Base-by-base conservation (phyloP, 768 basidiomycete species). In the Auriscalpium microsporum region DNA sequence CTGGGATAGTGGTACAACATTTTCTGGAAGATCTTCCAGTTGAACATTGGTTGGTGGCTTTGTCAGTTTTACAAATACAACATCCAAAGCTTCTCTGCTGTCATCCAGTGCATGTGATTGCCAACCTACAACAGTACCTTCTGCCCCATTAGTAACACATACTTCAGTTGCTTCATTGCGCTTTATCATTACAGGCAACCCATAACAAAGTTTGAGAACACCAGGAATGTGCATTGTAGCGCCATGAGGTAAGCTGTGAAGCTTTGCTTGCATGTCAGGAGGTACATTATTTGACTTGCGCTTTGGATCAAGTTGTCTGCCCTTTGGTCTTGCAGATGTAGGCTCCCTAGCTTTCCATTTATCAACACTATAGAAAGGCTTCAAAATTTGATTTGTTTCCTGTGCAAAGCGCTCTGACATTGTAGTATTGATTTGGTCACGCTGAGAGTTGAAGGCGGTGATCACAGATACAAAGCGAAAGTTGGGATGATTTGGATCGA, bases 381-480 rank as follows among this genome's bases (percentile, higher is more conserved):
- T 23, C 14, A 73, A 48, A 1, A 36, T 9, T 56, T 70, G 71
- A 1, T 53, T 47, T 10, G 57, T 65, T 11, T 74, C 72, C 35
- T 17, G 13, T 1, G 73, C 68, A 67, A 72, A 77, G 10, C 67
- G 56, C 11, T 52, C 9, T n/a, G 53, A 37, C 1, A 71, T 71
- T 1, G 69, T 8, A 8, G 59, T 17, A 61, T 77, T 77, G 0
- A 75, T 65, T 51, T 62, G 55, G 59, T 76, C 75, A 55, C 71
- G 69, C 28, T 71, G 64, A 10, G 61, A 28, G 65, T 75, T 76
- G 16, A 58, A 56, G 3, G 66, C 64, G 1, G 72, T 74, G 23
- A 78, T 77, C 9, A 76, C 64, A 6, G 74, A 67, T 2, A 71
- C 63, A 64, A 72, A 58, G 19, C 66, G 34, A 50, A 73, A 76